Percentiles rank a stretch among this genome's conserved stretches.
Conservation (phyloP, 805 yeast species). For the Hanseniaspora hatyaiensis region DNA sequence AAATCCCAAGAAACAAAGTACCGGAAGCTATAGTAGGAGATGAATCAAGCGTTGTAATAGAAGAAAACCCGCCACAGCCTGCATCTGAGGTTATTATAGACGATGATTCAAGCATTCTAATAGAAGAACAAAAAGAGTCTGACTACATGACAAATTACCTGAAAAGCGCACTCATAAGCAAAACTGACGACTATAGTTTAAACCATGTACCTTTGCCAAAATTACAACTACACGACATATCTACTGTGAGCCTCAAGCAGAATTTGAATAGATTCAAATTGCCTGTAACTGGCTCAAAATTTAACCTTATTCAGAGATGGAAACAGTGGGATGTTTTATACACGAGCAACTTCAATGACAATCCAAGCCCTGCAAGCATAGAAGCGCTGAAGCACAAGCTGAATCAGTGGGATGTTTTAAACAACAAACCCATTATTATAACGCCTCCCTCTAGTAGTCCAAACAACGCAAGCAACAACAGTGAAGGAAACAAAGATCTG, state of each 20-base stretch:
- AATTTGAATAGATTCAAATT: slow-evolving; percentile 45
- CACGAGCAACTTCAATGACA: slow-evolving; percentile 67
- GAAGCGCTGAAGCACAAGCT: slow-evolving; percentile 45
- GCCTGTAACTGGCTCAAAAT: slow-evolving; percentile 51
- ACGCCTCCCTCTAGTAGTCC: no score
- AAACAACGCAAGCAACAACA: slow-evolving; percentile 17
- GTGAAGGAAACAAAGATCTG: not conserved
- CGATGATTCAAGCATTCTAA: not conserved
- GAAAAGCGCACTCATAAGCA: slow-evolving; percentile 13
- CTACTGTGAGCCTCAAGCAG: slow-evolving; percentile 44
- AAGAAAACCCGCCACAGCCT: no score
- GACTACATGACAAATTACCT: slow-evolving; percentile 11
- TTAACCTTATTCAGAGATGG: slow-evolving; percentile 55
- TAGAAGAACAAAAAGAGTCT: not conserved
- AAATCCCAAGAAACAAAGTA: not conserved
- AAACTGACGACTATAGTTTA: not conserved
- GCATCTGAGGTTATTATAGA: not conserved
- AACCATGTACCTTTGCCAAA: slow-evolving; percentile 19
- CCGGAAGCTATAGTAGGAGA: no score
- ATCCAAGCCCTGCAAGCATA: slow-evolving; percentile 50
- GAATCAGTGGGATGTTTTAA: slow-evolving; percentile 51
- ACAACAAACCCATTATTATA: slow-evolving; percentile 18
- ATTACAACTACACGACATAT: slow-evolving; percentile 27
- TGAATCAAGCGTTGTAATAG: no score
- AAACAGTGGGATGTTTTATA: slow-evolving; percentile 64